Evolutionary conservation across 345 rosid species (phyloP), one percentile per base, ranked within the genome.

Genomic region (Citropsis articulata): DNA sequence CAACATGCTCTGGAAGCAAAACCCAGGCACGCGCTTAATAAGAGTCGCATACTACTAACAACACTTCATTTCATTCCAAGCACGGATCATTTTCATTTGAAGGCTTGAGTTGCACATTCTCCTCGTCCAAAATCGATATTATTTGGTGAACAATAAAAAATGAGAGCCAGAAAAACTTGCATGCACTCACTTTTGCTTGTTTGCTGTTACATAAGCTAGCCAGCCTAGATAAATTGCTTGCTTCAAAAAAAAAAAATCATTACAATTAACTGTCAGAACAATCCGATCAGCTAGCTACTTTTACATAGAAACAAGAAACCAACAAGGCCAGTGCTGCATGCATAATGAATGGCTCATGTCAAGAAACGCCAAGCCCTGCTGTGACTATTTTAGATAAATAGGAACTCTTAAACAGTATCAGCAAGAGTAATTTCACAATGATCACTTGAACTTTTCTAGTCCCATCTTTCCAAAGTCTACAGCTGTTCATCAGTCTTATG

Each of bases 271-370:
- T 16, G 48, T 56, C 69, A 35, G 10, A 22, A 66, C 57, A 65
- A 25, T 55, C 33, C 38, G 48, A 48, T 50, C 33, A 60, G 68
- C 30, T 57, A 57, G 40, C 81, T 40, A 57, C 67, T 80, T 66
- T 7, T 65, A 74, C 69, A 74, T 35, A 40, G 53, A 70, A 28
- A 62, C 66, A 78, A 66, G 50, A 75, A 40, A 9, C 19, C 64
- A 75, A 66, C 66, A 68, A 61, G 35, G 66, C 60, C 75, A 56
- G 27, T n/a, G 19, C 35, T 57, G 76, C 66, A 60, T 73, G 38
- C 56, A 16, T 50, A 50, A 50, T 50, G 56, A 50, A 50, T 50
- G 56, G 56, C 56, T 50, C 56, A 50, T 19, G 18, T 50, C 56
- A 16, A 16, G 56, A 16, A 50, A 50, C 18, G 48, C 48, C 14